Percentiles rank a stretch among this genome's conserved stretches.
Conservation (phyloP, 768 basidiomycete species). For the Dendrothele bispora region DNA sequence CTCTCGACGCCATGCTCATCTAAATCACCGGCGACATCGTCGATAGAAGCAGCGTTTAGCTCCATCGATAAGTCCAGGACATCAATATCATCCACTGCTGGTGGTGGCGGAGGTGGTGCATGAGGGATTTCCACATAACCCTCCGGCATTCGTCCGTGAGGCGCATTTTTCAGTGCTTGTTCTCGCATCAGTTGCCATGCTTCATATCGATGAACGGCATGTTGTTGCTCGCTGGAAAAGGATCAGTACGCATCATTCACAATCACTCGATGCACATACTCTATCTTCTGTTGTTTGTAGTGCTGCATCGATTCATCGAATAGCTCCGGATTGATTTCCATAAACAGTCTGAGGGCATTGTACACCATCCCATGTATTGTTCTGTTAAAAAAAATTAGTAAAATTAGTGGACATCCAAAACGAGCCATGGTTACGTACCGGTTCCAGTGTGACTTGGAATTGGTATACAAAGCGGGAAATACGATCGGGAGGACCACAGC, state of each 20-base stretch:
- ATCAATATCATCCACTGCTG: slow-evolving; percentile 78
- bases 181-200: slow-evolving; percentile 88
- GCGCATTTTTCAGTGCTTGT: slow-evolving; percentile 69
- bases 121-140: slow-evolving; percentile 70
- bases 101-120: slow-evolving; percentile 75
- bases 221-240: slow-evolving; percentile 75
- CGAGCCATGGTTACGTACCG: slow-evolving; percentile 57
- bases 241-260: too few species aligned
- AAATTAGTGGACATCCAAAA: neutral
- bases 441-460: slow-evolving; percentile 99
- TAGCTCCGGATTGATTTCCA: slow-evolving; percentile 97
- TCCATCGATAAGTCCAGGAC: slow-evolving; percentile 90
- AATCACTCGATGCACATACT: slow-evolving; percentile 68
- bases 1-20: slow-evolving; percentile 84
- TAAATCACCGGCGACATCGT: slow-evolving; percentile 66
- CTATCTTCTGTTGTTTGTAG: slow-evolving; percentile 84
- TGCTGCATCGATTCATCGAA: slow-evolving; percentile 94
- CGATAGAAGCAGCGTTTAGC: slow-evolving; percentile 80
- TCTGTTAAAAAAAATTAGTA: slow-evolving; percentile 39
- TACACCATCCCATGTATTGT: slow-evolving; percentile 99
- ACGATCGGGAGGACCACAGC: slow-evolving; percentile 88
- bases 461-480: slow-evolving; percentile 93
- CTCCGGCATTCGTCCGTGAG: slow-evolving; percentile 66
- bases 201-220: slow-evolving; percentile 80
- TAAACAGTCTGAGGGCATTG: slow-evolving; percentile 96